Evolutionary conservation across 139 green algal species (phyloP), one percentile per base, ranked within the genome.

Genomic region (Marvania coccoides): DNA sequence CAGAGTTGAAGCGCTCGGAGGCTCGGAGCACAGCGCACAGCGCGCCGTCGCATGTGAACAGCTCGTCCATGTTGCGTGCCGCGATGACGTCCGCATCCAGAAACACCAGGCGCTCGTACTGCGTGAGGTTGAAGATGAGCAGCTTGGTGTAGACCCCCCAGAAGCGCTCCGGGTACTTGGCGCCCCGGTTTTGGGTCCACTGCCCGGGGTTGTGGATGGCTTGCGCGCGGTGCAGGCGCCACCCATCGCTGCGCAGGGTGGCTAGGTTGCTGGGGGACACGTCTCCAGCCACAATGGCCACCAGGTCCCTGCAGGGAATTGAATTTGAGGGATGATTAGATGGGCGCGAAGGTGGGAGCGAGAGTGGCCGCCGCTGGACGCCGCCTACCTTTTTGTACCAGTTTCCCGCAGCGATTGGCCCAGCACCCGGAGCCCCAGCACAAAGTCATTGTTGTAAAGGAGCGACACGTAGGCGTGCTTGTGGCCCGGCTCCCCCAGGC

Each of bases 141-240:
- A 92, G 84, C 65, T 92, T 92, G 23, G 86, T 91, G 76, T 92
- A 92, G 2, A 93, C 86, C 4, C 66, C 82, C 26, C 71, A 86
- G 58, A 92, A 91, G 15, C 71, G 66, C 26, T 37, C 0, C 1
- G 83, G 83, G 33, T 75, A 88, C 14, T 61, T 64, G 23, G 48
- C 23, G 8, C 36, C 34, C 1, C 1, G 1, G n/a, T 12, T 9
- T 53, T 81, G 58, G 3, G 59, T 61, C 40, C 78, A 69, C 47
- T 35, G 75, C 19, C 65, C 76, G n/a, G 83, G 83, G 60, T 89
- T 89, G 26, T 71, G 9, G 9, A 89, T 68, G 4, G 66, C 30
- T 15, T 71, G 63, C 5, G 82, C 71, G 12, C 60, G 51, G 8
- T 67, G 48, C 26, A 89, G 71, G 6, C 47, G 65, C 83, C 83